Evolutionary conservation across 2,329 filamentous ascomycete genomes (phyloP).

Genomic region (Fragosphaeria purpurea): DNA sequence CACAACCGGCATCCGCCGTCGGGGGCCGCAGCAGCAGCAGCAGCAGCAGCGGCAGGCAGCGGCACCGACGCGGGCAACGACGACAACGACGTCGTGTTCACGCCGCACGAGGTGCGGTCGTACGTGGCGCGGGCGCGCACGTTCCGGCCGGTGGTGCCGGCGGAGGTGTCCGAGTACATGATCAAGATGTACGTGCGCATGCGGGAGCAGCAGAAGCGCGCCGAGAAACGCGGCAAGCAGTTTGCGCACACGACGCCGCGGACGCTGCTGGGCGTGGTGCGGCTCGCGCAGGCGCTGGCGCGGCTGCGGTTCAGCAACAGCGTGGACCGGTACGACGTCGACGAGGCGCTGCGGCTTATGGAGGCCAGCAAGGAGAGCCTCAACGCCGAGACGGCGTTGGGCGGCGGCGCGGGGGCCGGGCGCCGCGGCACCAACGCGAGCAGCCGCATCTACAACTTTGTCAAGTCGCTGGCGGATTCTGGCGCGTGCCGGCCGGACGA

Average conservation of each 20-base stretch:
- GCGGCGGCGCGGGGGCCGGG: conserved; percentile 33
- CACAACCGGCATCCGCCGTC: conserved; percentile 84
- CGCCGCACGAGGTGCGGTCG: conserved; percentile 85
- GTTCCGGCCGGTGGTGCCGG: conserved; percentile 78
- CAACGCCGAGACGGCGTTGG: conserved; percentile 57
- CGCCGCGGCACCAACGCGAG: conserved; percentile 67
- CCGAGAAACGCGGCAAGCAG: conserved; percentile 82
- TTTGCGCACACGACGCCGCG: conserved; percentile 91
- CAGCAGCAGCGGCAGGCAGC: conserved; percentile 26
- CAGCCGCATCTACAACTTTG: conserved; percentile 89
- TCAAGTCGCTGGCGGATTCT: conserved; percentile 76
- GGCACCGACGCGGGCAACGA: conserved; percentile 21
- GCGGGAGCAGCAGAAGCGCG: conserved; percentile 81
- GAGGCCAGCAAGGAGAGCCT: conserved; percentile 91
- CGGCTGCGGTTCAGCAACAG: conserved; percentile 78
- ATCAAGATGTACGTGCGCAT: conserved; percentile 93
- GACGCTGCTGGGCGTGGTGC: conserved; percentile 85
- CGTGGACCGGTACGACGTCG: conserved; percentile 86
- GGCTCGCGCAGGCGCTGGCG: conserved; percentile 86
- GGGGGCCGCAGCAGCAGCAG: too few species aligned
- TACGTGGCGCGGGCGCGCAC: conserved; percentile 90
- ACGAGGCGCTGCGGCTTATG: conserved; percentile 82
- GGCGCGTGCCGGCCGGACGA: conserved; percentile 73
- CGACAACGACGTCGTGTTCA: conserved; percentile 58
- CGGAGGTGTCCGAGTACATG: conserved; percentile 86